Percentiles rank a stretch among this genome's conserved stretches.
phyloP scores from a whole-genome alignment of 2,329 filamentous ascomycete species.

The Pseudogymnoascus sp. region DNA sequence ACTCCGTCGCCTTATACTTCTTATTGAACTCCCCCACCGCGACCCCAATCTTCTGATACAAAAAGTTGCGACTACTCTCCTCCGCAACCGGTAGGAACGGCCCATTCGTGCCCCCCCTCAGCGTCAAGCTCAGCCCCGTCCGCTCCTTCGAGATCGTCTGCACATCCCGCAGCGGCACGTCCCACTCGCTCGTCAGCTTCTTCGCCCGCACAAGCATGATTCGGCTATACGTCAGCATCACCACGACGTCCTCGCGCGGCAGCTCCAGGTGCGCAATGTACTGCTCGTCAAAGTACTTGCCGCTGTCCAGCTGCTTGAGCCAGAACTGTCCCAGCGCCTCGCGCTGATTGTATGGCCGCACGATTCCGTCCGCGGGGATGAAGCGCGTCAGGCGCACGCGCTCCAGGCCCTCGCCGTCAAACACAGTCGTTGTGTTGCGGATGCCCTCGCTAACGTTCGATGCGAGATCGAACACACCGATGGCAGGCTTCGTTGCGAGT shows the following conservation, averaged over 20 bases:
- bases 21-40: conserved; percentile 61
- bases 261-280: conserved; percentile 96
- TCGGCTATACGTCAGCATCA: conserved; percentile 78
- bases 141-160: conserved; percentile 96
- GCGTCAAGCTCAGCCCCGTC: conserved; percentile 79
- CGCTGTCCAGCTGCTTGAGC: conserved; percentile 97
- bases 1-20: conserved; percentile 35
- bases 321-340: conserved; percentile 96
- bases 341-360: conserved; percentile 86
- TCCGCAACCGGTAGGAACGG: conserved; percentile 93
- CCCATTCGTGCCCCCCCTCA: conserved; percentile 86
- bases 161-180: conserved; percentile 88
- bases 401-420: conserved; percentile 89
- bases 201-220: conserved; percentile 88
- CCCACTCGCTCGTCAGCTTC: conserved; percentile 85
- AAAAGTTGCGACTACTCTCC: conserved; percentile 59
- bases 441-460: conserved; percentile 97
- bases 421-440: conserved; percentile 96
- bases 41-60: conserved; percentile 58
- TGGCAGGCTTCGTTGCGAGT: conserved; percentile 92
- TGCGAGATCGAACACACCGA: conserved; percentile 92
- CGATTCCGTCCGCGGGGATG: conserved; percentile 85
- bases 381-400: conserved; percentile 90
- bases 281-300: conserved; percentile 93
- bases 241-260: conserved; percentile 76